Base-by-base conservation (phyloP, 495 filamentous ascomycete genomes). In the Lichina pygmaea region DNA sequence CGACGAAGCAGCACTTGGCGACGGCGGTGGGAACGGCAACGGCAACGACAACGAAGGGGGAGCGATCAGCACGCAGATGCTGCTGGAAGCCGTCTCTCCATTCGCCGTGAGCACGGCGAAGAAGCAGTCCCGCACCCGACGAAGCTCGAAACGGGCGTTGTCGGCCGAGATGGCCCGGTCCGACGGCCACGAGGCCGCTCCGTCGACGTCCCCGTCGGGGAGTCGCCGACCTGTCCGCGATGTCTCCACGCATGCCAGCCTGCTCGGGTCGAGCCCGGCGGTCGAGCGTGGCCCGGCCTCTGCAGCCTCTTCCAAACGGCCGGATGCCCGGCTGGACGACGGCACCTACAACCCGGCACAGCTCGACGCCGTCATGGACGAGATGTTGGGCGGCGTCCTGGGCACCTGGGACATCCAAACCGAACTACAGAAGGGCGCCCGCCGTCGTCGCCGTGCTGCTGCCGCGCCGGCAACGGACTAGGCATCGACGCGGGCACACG, bases 91-190 rank as follows among this genome's bases (percentile, higher is more conserved):
- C 2, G 49, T 47, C n/a, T 53, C 55, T 8, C 53, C 53, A 3
- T 50, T 55, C 40, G 46, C 45, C 6, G 51, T 53, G 43, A 55
- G 53, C 30, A 55, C 53, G 0, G 46, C 45, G 10, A 54, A 52
- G 53, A 57, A 57, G 24, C 24, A 24, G 24, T 4, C 1, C 4
- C 24, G 24, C 24, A 24, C 24, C 24, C 24, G 24, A 24, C 24
- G 24, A 24, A 24, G 24, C 24, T 24, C 24, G 4, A 4, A 4
- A 24, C 24, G 24, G 24, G 24, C 36, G 36, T 11, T 5, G 36
- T 2, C 36, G 13, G 36, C 36, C 2, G 36, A 2, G 36, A 11
- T 39, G 36, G 36, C 11, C 36, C 11, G 13, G 11, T 11, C 11
- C 13, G 36, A 15, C 36, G 36, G 36, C n/a, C n/a, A n/a, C n/a